Evolutionary conservation across 345 rosid species (phyloP).

Genomic region (Pistacia vera): DNA sequence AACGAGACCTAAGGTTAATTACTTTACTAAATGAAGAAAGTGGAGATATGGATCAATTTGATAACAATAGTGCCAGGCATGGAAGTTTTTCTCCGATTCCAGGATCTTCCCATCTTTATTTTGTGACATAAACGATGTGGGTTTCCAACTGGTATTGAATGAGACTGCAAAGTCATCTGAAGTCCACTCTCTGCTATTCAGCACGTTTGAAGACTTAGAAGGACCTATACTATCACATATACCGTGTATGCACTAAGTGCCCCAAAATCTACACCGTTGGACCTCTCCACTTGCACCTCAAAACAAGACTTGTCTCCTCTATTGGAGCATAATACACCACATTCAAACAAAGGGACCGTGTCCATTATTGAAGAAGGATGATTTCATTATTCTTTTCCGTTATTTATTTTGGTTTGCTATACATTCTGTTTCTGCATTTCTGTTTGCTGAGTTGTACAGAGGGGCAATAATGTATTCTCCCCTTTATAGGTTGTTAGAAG

Average conservation of each 20-base stretch:
- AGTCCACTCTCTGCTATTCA: constrained; percentile 36
- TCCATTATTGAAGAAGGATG: too few relatives aligned
- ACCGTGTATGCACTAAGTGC: background rate
- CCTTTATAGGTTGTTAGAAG: too few relatives aligned
- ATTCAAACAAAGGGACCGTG: too few relatives aligned
- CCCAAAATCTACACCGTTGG: constrained; percentile 37
- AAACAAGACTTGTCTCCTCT: constrained; percentile 4
- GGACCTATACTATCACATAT: constrained; percentile 32
- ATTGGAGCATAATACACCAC: too few relatives aligned
- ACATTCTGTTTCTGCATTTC: too few relatives aligned
- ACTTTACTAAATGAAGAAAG: background rate
- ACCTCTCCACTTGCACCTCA: constrained; percentile 35
- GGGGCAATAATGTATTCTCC: too few relatives aligned
- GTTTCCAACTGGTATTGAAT: background rate
- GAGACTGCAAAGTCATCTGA: constrained; percentile 13
- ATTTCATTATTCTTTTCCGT: too few relatives aligned
- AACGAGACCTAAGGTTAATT: too few relatives aligned
- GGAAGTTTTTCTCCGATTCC: constrained; percentile 34
- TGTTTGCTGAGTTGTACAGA: too few relatives aligned
- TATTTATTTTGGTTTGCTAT: too few relatives aligned
- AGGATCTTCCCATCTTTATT: constrained; percentile 40
- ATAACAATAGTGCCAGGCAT: constrained; percentile 24
- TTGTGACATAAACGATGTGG: constrained; percentile 20
- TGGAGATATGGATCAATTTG: constrained; percentile 21
- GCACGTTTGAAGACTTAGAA: constrained; percentile 49